Evolutionary conservation across 352 stramenopile species (phyloP).

Genomic region (Thraustotheca clavata): DNA sequence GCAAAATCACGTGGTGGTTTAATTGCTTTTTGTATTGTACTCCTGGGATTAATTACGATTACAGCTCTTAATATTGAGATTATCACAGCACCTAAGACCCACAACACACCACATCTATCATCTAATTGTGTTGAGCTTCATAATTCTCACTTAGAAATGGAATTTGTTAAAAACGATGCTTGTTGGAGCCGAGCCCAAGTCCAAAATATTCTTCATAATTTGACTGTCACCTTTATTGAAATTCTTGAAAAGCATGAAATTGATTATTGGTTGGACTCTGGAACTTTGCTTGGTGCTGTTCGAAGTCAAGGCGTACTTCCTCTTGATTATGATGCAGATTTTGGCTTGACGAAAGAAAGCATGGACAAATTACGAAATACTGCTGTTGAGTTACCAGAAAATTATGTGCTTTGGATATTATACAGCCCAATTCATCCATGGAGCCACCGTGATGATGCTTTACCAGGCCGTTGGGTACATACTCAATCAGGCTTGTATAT

Average conservation of each 20-base stretch:
- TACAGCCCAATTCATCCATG: not conserved
- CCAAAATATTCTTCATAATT: not conserved
- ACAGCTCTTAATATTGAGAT: no score
- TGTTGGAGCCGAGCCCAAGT: not conserved
- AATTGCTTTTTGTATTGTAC: no score
- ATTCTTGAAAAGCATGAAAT: not conserved
- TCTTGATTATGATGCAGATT: no score
- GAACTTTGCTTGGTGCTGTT: not conserved
- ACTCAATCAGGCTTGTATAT: not conserved
- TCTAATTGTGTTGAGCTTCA: not conserved
- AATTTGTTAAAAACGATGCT: not conserved
- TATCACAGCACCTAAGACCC: no score
- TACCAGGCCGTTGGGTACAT: not conserved
- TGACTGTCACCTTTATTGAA: not conserved
- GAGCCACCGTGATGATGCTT: not conserved
- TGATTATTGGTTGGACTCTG: not conserved
- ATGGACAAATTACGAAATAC: no score
- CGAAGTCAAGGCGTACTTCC: not conserved
- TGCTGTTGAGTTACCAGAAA: not conserved
- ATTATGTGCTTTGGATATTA: not conserved
- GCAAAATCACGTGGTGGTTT: no score
- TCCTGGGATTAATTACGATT: no score
- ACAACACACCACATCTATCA: no score
- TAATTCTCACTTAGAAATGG: not conserved
- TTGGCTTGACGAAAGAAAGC: no score